phyloP scores from a whole-genome alignment of 805 yeast species.

The Candida anglica region DNA sequence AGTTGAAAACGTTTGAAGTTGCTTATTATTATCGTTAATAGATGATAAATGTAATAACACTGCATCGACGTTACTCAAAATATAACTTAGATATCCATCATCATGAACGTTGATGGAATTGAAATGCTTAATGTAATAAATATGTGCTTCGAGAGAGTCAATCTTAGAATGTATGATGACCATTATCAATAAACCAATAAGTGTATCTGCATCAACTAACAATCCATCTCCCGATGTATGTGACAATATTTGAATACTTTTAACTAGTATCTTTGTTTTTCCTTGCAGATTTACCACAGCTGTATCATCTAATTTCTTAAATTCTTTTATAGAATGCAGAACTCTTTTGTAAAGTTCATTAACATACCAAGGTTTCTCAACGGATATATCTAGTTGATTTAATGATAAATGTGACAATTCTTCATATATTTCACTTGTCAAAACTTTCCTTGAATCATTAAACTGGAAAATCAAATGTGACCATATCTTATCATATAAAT shows the following conservation, averaged over 20 bases:
- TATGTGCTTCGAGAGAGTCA: constrained; percentile 54
- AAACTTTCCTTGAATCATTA: constrained; percentile 18
- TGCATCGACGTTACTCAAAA: constrained; percentile 80
- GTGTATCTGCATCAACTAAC: constrained; percentile 73
- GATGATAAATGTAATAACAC: constrained; percentile 58
- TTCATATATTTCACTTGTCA: constrained; percentile 29
- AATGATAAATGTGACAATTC: constrained; percentile 39
- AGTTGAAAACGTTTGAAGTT: constrained; percentile 38
- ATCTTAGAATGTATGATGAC: constrained; percentile 65
- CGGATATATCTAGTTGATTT: constrained; percentile 48
- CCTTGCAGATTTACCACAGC: constrained; percentile 35
- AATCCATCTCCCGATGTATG: constrained; percentile 14
- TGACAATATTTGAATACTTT: constrained; percentile 52
- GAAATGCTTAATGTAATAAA: constrained; percentile 63
- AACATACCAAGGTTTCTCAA: constrained; percentile 34
- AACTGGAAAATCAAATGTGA: constrained; percentile 34
- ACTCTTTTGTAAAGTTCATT: constrained; percentile 39
- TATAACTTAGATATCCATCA: constrained; percentile 71
- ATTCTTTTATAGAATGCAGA: constrained; percentile 45
- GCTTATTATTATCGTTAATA: constrained; percentile 13
- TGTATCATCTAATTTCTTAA: constrained; percentile 44
- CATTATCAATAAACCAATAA: constrained; percentile 67
- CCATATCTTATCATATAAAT: constrained; percentile 69
- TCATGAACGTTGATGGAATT: constrained; percentile 28
- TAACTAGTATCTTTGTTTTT: constrained; percentile 47